Evolutionary conservation across 1,284 basidiomycete genomes (phyloP), one percentile per base, ranked within the genome.

Genomic region (Rhodotorula mucilaginosa): DNA sequence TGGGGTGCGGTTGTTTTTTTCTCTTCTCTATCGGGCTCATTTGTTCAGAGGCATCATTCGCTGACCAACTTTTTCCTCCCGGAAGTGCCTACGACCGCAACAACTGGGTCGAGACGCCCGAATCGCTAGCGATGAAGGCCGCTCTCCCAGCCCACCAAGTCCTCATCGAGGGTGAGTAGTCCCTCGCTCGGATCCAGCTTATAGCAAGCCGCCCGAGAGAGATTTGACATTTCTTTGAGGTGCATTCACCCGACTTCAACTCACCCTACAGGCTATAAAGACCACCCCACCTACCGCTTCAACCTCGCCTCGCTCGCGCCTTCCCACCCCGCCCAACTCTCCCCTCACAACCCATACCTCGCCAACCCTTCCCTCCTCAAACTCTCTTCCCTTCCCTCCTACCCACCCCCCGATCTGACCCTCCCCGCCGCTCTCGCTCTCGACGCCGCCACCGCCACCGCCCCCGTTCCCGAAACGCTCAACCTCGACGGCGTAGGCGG

Each of bases 101-200:
- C 65, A 74, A 74, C 51, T 74, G 72, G 72, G n/a, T 61, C 51
- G 72, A 74, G 34, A 74, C 72, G 44, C 61, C 58, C 16, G 70
- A 65, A 13, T 74, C 72, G 7, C 66, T 60, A 2, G 61, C 34
- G 15, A 21, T 66, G 7, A 65, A 74, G 49, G 39, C 56, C 5
- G 59, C 31, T 2, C 57, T 74, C 3, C 2, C 46, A 0, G 13
- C 64, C 0, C 34, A 59, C 19, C 66, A 68, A 56, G 65, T 74
- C 15, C 39, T 74, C 16, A 68, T 74, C 47, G 72, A 74, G 47
- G 72, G 72, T 68, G 23, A 23, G 65, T 8, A n/a, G n/a, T n/a
- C n/a, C 34, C 21, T 16, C n/a, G 2, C 10, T 44, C 58, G 49
- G 3, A 13, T 23, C n/a, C 12, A 54, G 7, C 46, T 44, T 23